phyloP scores from a whole-genome alignment of 768 basidiomycete genomes.

The Thelephora aurantiotincta region DNA sequence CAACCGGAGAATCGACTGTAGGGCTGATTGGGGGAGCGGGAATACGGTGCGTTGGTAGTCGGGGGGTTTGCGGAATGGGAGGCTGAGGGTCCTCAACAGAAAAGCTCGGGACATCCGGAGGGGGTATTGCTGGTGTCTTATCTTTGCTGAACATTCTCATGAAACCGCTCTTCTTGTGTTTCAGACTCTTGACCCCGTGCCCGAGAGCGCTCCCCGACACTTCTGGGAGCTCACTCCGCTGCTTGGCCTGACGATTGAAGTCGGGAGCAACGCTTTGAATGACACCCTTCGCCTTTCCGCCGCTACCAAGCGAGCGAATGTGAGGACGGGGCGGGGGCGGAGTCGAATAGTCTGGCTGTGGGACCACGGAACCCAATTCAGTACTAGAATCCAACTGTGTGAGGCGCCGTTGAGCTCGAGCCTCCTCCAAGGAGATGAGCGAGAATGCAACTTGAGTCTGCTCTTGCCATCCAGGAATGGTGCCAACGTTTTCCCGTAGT shows the following conservation, averaged over 20 bases:
- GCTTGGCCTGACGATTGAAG: background rate
- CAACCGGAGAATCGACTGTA: background rate
- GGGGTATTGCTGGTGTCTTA: conserved; percentile 23
- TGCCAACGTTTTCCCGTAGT: background rate
- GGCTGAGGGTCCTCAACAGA: conserved; percentile 15
- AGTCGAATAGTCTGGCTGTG: conserved; percentile 14
- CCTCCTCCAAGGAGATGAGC: conserved; percentile 68
- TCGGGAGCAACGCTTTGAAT: background rate
- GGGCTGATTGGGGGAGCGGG: conserved; percentile 16
- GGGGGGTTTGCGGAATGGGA: conserved; percentile 8
- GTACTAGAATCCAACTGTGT: background rate
- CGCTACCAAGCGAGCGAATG: background rate
- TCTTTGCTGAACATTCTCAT: conserved; percentile 52
- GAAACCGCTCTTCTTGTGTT: conserved; percentile 69
- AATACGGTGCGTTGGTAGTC: conserved; percentile 11
- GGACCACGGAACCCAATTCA: conserved; percentile 9
- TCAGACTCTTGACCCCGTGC: background rate
- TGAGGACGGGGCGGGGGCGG: background rate
- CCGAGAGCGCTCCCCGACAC: background rate
- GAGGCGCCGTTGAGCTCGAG: conserved; percentile 33
- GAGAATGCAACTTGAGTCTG: conserved; percentile 34
- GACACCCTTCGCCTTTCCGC: background rate
- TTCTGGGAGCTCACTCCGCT: background rate
- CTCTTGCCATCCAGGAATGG: conserved; percentile 38
- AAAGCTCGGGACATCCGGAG: conserved; percentile 41